These are phyloP conservation scores for Penicillium sp. DNA, from an alignment of 2,329 filamentous ascomycete species.

Conservation along the genomic window DNA sequence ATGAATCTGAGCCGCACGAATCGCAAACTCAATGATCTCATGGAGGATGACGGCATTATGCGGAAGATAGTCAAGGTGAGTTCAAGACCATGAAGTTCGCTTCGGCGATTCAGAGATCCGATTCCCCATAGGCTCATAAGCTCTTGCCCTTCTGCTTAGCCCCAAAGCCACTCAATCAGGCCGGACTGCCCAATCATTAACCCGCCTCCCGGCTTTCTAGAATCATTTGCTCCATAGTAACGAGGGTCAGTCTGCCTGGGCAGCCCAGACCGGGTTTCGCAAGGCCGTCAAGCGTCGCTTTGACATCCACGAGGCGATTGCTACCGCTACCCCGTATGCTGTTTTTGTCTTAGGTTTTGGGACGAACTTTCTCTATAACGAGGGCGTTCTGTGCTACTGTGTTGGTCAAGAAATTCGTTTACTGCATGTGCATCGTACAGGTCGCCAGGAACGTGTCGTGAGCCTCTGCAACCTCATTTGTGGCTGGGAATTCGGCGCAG, in stretches of 20 bases:
- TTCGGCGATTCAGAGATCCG: background rate
- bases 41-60: slow-evolving; percentile 57
- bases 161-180: background rate
- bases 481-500: slow-evolving; percentile 31
- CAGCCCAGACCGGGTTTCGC: slow-evolving; percentile 46
- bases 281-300: slow-evolving; percentile 59
- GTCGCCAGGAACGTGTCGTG: slow-evolving; percentile 55
- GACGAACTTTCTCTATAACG: slow-evolving; percentile 60
- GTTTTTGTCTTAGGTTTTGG: slow-evolving; percentile 60
- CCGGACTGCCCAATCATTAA: slow-evolving; percentile 9
- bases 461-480: slow-evolving; percentile 48
- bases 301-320: slow-evolving; percentile 60
- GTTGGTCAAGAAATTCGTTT: slow-evolving; percentile 55
- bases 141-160: background rate
- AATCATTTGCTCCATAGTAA: slow-evolving; percentile 42
- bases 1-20: slow-evolving; percentile 57
- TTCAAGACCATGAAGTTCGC: no score
- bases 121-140: background rate
- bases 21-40: slow-evolving; percentile 50
- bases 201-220: slow-evolving; percentile 38
- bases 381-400: slow-evolving; percentile 65
- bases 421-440: slow-evolving; percentile 55
- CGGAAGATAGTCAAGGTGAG: slow-evolving; percentile 57
- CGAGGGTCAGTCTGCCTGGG: slow-evolving; percentile 44
- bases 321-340: slow-evolving; percentile 61